Evolutionary conservation across 768 basidiomycete species (phyloP).

Genomic region (Cystofilobasidium ferigula): DNA sequence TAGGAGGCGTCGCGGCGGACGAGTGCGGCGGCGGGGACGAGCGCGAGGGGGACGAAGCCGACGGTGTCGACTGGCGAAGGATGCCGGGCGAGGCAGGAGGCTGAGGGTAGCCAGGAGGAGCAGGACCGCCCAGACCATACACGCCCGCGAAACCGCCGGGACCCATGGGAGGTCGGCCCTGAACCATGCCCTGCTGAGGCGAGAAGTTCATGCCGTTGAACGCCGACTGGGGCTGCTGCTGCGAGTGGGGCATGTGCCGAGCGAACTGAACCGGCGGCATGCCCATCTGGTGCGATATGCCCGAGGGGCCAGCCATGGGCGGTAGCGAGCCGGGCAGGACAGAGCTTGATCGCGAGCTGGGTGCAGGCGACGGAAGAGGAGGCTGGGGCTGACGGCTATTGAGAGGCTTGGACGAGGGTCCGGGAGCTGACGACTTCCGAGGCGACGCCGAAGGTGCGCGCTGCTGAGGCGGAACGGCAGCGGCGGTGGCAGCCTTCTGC

Average conservation of each 20-base stretch:
- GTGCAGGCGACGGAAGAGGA: neutral
- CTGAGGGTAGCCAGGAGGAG: conserved; percentile 17
- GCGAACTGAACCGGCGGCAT: neutral
- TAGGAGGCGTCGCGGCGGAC: conserved; percentile 7
- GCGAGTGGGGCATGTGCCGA: conserved; percentile 22
- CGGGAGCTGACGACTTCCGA: neutral
- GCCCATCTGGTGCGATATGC: conserved; percentile 4
- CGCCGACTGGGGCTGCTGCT: conserved; percentile 18
- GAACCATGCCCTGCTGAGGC: conserved; percentile 3
- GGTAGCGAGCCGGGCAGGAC: neutral
- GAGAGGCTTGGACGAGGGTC: neutral
- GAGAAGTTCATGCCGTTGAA: conserved; percentile 14
- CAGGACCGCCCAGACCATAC: conserved; percentile 17
- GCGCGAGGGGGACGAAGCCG: conserved; percentile 5
- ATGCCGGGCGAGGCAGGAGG: conserved; percentile 11
- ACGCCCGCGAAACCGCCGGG: conserved; percentile 10
- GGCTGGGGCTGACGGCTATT: neutral
- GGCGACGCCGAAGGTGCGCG: neutral
- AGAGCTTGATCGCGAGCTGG: neutral
- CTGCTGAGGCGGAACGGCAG: conserved; percentile 2
- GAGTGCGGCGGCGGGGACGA: conserved; percentile 10
- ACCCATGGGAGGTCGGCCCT: neutral
- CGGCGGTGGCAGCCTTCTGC: conserved; percentile 19
- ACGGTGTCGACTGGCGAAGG: conserved; percentile 10
- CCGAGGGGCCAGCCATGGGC: neutral